A percentile compares a stretch with the other conserved stretches of the same genome.
Evolutionary conservation across 805 yeast species (phyloP).

Genomic region (Candida morakotiae): DNA sequence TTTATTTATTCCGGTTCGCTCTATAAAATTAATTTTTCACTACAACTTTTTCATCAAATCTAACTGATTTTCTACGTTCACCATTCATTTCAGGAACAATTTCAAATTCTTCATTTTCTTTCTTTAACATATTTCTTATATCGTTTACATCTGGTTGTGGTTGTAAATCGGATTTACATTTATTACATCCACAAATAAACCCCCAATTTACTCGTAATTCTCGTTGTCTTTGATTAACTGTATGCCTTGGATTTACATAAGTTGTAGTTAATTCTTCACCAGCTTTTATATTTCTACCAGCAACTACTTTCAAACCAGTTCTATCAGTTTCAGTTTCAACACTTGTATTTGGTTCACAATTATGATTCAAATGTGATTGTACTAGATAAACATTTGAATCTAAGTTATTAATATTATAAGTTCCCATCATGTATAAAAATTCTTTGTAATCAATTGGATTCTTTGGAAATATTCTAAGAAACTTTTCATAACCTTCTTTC

Average conservation of each 20-base stretch:
- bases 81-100: conserved; percentile 34
- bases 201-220: conserved; percentile 76
- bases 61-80: conserved; percentile 58
- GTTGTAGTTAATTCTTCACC: conserved; percentile 69
- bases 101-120: conserved; percentile 42
- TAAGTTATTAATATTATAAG: conserved; percentile 69
- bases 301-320: conserved; percentile 56
- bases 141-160: conserved; percentile 28
- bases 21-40: conserved; percentile 1
- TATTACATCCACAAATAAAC: conserved; percentile 61
- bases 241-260: conserved; percentile 65
- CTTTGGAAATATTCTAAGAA: conserved; percentile 46
- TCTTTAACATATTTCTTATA: conserved; percentile 44
- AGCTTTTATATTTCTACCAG: conserved; percentile 51
- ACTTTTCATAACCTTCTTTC: conserved; percentile 51
- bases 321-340: conserved; percentile 41
- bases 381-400: conserved; percentile 57
- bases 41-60: conserved; percentile 58
- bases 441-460: conserved; percentile 43
- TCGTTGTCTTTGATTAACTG: conserved; percentile 58
- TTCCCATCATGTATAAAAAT: conserved; percentile 61
- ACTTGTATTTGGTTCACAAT: conserved; percentile 67
- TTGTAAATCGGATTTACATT: conserved; percentile 58
- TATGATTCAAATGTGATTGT: conserved; percentile 73
- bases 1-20: conserved; percentile 2